Conservation (phyloP, 2,329 filamentous ascomycete genomes). For the Aspergillus floridensis region DNA sequence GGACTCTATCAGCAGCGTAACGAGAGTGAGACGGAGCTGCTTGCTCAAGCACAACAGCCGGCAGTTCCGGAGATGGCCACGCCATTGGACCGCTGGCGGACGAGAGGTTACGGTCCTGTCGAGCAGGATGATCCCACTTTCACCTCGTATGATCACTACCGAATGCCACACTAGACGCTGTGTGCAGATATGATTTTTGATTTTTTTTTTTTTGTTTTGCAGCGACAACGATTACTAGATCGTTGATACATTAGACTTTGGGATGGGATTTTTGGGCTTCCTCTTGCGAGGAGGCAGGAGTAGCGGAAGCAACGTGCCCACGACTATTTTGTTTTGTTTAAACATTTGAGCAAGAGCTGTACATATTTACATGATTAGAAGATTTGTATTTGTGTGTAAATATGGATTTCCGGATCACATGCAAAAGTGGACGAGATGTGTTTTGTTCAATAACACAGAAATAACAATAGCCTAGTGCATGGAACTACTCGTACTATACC, state of each 20-base stretch:
- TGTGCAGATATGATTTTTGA: not conserved
- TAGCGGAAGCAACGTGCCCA: conserved; percentile 4
- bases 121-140: conserved; percentile 33
- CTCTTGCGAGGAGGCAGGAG: not conserved
- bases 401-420: not conserved
- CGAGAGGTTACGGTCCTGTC: conserved; percentile 38
- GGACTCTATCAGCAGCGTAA: conserved; percentile 37
- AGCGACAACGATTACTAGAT: not conserved
- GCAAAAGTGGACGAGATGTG: not conserved
- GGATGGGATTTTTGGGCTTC: conserved; percentile 1
- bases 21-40: conserved; percentile 40
- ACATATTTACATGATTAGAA: not conserved
- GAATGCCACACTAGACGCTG: conserved; percentile 20
- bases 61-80: conserved; percentile 20
- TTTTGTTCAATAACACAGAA: not conserved
- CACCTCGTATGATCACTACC: conserved; percentile 38
- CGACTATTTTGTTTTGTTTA: conserved; percentile 4
- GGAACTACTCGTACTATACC: too few relatives aligned
- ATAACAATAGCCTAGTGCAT: too few relatives aligned
- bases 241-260: conserved; percentile 2
- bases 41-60: conserved; percentile 37
- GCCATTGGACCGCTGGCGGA: conserved; percentile 36
- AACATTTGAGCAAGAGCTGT: conserved; percentile 2
- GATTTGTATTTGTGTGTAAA: not conserved
- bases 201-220: not conserved